Base-by-base conservation (phyloP, 306 rosid species). In the Cicer chorassanicum region DNA sequence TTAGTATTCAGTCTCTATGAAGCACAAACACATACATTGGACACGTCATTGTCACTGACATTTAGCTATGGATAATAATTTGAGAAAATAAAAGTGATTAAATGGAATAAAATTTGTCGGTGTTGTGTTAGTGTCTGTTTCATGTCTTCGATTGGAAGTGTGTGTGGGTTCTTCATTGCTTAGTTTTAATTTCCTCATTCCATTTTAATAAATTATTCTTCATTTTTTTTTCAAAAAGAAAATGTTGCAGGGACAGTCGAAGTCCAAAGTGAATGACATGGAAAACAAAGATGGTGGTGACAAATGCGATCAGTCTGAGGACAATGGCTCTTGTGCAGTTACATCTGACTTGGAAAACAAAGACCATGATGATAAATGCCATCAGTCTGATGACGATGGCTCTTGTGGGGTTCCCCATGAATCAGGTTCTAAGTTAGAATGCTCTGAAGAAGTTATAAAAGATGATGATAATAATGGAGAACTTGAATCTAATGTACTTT, bases 351-450 rank as follows among this genome's bases (percentile, higher is more conserved):
- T 60, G 62, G 86, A 82, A 81, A 81, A 77, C 62, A 80, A 82
- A 80, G 81, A 74, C 41, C 79, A 70, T 13, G 83, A 54, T 1
- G 72, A 74, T 29, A 68, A 76, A 74, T 66, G 72, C 69, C 60
- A 57, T 66, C 80, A 48, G 51, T 18, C 88, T 41, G 85, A 85
- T 53, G 88, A 82, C 72, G 85, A 83, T 77, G 92, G 81, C 72
- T 64, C 86, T 74, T 65, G 53, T 55, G 83, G 67, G 54, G 82
- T 79, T 50, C 69, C 72, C 1, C 19, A 40, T 24, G 88, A 82
- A 66, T 75, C 72, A 34, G 87, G 78, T 71, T 38, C 81, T 7
- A 79, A 86, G 63, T 62, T 88, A 69, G 97, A 93, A 49, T 49
- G 73, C 57, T 54, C 84, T 56, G 71, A 76, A n/a, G 86, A 82